phyloP scores from a whole-genome alignment of 345 rosid genomes.

The Geranium brycei region DNA sequence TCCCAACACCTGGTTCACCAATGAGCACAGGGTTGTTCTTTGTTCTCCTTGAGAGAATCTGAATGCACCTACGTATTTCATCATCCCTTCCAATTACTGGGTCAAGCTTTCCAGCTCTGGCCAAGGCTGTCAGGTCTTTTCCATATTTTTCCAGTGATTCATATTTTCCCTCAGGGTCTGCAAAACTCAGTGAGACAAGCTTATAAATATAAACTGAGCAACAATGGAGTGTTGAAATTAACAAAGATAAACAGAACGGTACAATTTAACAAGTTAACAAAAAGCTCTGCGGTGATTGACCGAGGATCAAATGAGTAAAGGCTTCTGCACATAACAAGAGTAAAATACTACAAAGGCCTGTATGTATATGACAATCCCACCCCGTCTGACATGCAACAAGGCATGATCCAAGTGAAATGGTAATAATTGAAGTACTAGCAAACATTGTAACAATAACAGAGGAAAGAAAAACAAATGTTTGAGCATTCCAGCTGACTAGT shows the following conservation, averaged over 20 bases:
- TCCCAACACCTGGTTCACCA: conserved; percentile 99
- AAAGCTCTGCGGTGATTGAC: background rate
- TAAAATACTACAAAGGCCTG: no score
- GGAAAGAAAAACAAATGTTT: background rate
- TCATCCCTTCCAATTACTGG: conserved; percentile 99
- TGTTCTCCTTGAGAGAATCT: conserved; percentile 94
- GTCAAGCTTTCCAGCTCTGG: conserved; percentile 85
- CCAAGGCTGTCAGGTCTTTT: conserved; percentile 95
- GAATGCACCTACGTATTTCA: conserved; percentile 96
- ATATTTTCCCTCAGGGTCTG: conserved; percentile 98
- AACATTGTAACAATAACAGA: background rate
- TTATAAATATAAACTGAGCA: background rate
- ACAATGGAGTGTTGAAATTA: background rate
- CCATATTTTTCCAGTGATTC: conserved; percentile 96
- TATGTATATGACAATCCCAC: background rate
- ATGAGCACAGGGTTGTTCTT: conserved; percentile 97
- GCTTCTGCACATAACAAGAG: background rate
- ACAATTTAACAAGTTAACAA: background rate
- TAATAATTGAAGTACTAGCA: background rate
- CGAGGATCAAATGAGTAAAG: background rate
- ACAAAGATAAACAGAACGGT: no score
- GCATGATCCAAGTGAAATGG: background rate
- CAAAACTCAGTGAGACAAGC: background rate
- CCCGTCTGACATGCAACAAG: background rate
- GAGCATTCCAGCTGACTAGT: background rate